A percentile compares a stretch with the other conserved stretches of the same genome.
These are phyloP conservation scores for Fistulifera solaris DNA, from an alignment of 108 stramenopile genomes.

Conservation along the genomic window DNA sequence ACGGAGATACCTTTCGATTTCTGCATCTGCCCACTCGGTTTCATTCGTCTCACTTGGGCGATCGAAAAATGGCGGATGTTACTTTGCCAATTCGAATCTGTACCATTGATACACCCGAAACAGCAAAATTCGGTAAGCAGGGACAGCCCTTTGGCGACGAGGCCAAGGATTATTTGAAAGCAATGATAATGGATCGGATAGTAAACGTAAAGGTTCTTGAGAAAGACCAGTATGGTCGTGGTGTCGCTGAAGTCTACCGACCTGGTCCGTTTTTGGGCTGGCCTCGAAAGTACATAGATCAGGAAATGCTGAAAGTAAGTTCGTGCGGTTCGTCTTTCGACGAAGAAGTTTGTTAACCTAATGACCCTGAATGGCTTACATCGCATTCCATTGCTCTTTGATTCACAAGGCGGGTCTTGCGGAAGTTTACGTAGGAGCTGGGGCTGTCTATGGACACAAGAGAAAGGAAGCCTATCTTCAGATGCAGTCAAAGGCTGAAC, in stretches of 20 bases:
- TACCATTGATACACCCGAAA: slow-evolving; percentile 45
- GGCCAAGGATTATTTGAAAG: slow-evolving; percentile 27
- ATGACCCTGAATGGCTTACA: too few relatives aligned
- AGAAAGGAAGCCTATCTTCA: slow-evolving; percentile 25
- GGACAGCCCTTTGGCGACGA: slow-evolving; percentile 43
- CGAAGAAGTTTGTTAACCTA: too few relatives aligned
- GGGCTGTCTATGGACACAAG: slow-evolving; percentile 43
- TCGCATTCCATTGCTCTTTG: too few relatives aligned
- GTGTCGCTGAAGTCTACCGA: slow-evolving; percentile 27
- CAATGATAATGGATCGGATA: slow-evolving; percentile 9
- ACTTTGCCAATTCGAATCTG: slow-evolving; percentile 39
- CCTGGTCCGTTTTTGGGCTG: slow-evolving; percentile 1
- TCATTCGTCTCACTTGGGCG: slow-evolving; percentile 15
- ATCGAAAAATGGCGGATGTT: slow-evolving; percentile 14
- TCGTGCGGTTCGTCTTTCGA: too few relatives aligned
- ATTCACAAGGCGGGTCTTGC: slow-evolving; percentile 20
- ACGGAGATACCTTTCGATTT: slow-evolving; percentile 49
- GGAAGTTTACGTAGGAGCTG: slow-evolving; percentile 40
- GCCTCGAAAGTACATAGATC: slow-evolving; percentile 16
- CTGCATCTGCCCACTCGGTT: slow-evolving; percentile 32
- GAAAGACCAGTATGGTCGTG: slow-evolving; percentile 44
- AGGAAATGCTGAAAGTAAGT: slow-evolving; percentile 23
- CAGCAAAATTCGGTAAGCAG: slow-evolving; percentile 37
- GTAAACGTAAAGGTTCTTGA: slow-evolving; percentile 19
- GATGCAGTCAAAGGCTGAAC: slow-evolving; percentile 22